Evolutionary conservation across 192 early-diverging fungal genomes (phyloP), one percentile per base, ranked within the genome.

Genomic region (Glomus cerebriforme): DNA sequence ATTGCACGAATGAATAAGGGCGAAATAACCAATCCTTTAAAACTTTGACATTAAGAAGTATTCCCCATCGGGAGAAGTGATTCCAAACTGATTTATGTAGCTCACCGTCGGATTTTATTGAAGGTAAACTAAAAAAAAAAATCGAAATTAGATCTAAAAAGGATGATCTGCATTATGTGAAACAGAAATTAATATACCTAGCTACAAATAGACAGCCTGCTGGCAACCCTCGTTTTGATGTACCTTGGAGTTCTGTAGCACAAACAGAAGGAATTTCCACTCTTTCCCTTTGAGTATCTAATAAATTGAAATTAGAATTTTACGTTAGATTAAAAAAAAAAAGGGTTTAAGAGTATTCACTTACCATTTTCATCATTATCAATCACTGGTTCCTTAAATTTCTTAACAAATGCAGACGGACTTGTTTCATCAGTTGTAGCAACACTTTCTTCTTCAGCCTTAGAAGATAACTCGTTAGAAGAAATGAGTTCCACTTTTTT

Each of bases 1-100:
- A 95, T 79, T 95, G 93, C 2, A 95, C 93, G 80, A 95, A 95
- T 5, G 92, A 90, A 75, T 93, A 95, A 2, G 93, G 93, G 10
- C 93, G 79, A 19, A 83, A 66, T 79, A 90, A 81, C 89, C 88
- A 92, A 72, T 95, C 93, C 72, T 88, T 91, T n/a, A 93, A 62
- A 7, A 95, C 92, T 73, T 93, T 93, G 60, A 95, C 90, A 77
- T 92, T 85, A 12, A 90, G 58, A 3, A 95, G 54, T 9, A 43
- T 27, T 0, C 93, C 93, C 91, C 91, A 95, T 73, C 87, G 79
- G 10, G 82, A 34, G 71, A 95, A 93, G 77, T 92, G 90, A 8
- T 79, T 47, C 8, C 84, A 85, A 19, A 95, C 90, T 29, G 86
- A 85, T 1, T 83, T 58, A 0, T 82, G 79, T n/a, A 95, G 83